These are phyloP conservation scores for Penstemon eatonii DNA, from an alignment of 257 asterid genomes.

Conservation along the genomic window DNA sequence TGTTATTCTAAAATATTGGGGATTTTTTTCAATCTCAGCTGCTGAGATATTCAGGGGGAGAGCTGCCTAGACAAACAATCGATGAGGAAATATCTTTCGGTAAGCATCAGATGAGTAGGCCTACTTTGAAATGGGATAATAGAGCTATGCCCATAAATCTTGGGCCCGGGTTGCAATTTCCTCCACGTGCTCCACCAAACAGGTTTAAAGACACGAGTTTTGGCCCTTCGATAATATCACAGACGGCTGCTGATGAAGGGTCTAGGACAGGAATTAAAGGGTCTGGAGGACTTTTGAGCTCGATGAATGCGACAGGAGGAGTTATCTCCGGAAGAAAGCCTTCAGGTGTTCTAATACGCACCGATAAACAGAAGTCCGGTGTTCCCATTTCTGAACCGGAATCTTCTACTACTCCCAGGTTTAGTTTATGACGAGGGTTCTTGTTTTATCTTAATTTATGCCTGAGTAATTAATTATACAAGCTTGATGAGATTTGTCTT, in stretches of 20 bases:
- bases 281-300: conserved; percentile 57
- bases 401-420: conserved; percentile 62
- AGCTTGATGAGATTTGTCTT: conserved; percentile 26
- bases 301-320: conserved; percentile 54
- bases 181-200: conserved; percentile 63
- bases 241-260: conserved; percentile 95
- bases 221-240: conserved; percentile 57
- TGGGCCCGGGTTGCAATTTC: conserved; percentile 55
- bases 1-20: conserved; percentile 34
- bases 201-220: conserved; percentile 65
- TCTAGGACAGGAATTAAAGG: conserved; percentile 95
- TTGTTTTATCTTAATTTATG: conserved; percentile 17
- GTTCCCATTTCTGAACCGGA: conserved; percentile 61
- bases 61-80: conserved; percentile 46
- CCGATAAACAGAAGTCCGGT: conserved; percentile 56
- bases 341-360: conserved; percentile 62
- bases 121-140: conserved; percentile 49
- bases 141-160: conserved; percentile 47
- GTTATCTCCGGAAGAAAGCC: conserved; percentile 57
- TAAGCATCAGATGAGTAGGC: conserved; percentile 54
- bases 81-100: conserved; percentile 60
- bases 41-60: conserved; percentile 69
- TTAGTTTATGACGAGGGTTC: conserved; percentile 16
- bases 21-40: conserved; percentile 63
- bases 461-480: not conserved